Evolutionary conservation across 352 stramenopile species (phyloP).

Genomic region (Pythium brachiatum): DNA sequence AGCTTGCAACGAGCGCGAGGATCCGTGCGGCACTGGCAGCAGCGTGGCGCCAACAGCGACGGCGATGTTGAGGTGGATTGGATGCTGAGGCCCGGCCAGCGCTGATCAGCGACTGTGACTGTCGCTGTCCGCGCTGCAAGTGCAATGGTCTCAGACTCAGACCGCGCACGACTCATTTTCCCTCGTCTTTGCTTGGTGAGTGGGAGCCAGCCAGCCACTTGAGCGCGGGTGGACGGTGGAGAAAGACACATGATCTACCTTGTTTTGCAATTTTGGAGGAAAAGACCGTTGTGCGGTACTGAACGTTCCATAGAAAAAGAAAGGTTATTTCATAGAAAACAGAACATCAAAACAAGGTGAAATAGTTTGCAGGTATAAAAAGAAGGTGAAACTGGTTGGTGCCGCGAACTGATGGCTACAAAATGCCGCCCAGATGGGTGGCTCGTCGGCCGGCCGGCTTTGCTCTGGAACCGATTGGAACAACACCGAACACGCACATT

Average conservation of each 20-base stretch:
- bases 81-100: not conserved
- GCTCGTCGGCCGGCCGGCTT: conserved; percentile 1
- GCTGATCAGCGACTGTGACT: conserved; percentile 13
- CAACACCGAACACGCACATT: conserved; percentile 4
- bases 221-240: conserved; percentile 14
- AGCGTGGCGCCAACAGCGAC: not conserved
- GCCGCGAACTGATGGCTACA: conserved; percentile 2
- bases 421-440: conserved; percentile 4
- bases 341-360: conserved; percentile 1
- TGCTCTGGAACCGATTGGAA: conserved; percentile 2
- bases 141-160: conserved; percentile 22
- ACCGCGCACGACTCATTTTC: not conserved
- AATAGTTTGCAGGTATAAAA: not conserved
- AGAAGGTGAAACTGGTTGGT: not conserved
- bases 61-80: conserved; percentile 3
- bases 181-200: conserved; percentile 9
- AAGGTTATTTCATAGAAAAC: not conserved
- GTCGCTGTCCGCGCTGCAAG: conserved; percentile 5
- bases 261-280: conserved; percentile 11
- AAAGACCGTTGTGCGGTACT: not conserved
- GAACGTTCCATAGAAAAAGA: conserved; percentile 1
- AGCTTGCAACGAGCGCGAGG: not conserved
- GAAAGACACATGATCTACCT: conserved; percentile 16
- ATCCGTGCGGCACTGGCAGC: not conserved
- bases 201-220: conserved; percentile 6